Percentiles rank a stretch among this genome's conserved stretches.
Conservation (phyloP, 169 alveolate genomes). For the Amoebophrya sp. region DNA sequence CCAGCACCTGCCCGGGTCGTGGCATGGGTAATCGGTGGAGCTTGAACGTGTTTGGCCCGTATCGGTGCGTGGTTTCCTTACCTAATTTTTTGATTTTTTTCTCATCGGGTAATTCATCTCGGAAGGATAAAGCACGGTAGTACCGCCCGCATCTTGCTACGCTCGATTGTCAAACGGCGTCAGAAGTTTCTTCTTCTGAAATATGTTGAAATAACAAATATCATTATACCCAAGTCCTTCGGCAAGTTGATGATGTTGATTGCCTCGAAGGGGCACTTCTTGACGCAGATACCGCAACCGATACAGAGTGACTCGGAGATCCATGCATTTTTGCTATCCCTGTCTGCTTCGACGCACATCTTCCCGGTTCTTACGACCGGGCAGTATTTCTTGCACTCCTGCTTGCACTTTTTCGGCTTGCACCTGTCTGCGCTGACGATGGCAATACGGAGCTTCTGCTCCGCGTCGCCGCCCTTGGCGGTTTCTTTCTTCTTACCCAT, state of each 20-base stretch:
- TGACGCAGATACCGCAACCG: slow-evolving; percentile 99
- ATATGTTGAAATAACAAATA: too few relatives aligned
- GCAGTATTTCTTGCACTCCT: slow-evolving; percentile 85
- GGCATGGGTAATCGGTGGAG: slow-evolving; percentile 98
- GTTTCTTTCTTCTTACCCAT: not conserved
- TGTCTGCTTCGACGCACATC: slow-evolving; percentile 93
- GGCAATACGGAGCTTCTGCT: slow-evolving; percentile 91
- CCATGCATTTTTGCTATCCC: slow-evolving; percentile 83
- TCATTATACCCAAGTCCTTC: slow-evolving; percentile 84
- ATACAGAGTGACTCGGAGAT: slow-evolving; percentile 96
- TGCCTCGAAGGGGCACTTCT: slow-evolving; percentile 98
- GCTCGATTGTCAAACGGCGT: too few relatives aligned
- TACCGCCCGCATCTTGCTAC: too few relatives aligned
- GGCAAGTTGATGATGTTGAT: slow-evolving; percentile 96
- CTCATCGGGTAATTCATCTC: not conserved
- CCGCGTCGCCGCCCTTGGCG: slow-evolving; percentile 48
- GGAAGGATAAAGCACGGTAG: too few relatives aligned
- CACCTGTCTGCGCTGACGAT: slow-evolving; percentile 94
- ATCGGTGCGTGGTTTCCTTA: slow-evolving; percentile 85
- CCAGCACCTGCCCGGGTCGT: slow-evolving; percentile 90
- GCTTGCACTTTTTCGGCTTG: slow-evolving; percentile 89
- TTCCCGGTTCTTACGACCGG: slow-evolving; percentile 92
- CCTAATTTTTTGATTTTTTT: not conserved
- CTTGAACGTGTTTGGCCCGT: slow-evolving; percentile 97
- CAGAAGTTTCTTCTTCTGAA: too few relatives aligned